Percentiles rank a stretch among this genome's conserved stretches.
These are phyloP conservation scores for Hygrocybe punicea DNA, from an alignment of 768 basidiomycete genomes.

Conservation along the genomic window DNA sequence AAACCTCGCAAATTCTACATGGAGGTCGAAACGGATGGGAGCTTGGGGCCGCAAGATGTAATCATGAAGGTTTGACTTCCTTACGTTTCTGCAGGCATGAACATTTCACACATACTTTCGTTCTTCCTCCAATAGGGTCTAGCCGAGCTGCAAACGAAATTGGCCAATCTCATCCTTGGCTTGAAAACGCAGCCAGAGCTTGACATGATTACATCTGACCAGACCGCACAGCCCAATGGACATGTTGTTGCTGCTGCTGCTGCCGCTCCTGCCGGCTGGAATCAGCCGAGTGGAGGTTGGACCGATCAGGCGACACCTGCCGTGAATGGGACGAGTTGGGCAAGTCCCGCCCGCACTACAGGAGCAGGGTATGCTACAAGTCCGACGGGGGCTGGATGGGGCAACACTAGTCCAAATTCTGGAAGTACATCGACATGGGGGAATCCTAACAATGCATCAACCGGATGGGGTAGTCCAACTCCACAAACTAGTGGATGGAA, in stretches of 20 bases:
- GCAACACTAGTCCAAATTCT: slow-evolving; percentile 28
- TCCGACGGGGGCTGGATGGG: neutral
- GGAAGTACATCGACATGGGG: slow-evolving; percentile 9
- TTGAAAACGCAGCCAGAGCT: slow-evolving; percentile 62
- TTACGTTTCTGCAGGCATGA: no score
- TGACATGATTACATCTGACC: slow-evolving; percentile 47
- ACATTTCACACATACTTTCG: neutral
- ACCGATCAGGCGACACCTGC: slow-evolving; percentile 27
- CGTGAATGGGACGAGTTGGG: slow-evolving; percentile 29
- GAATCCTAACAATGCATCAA: slow-evolving; percentile 22
- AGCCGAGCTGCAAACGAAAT: slow-evolving; percentile 72
- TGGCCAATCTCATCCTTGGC: slow-evolving; percentile 74
- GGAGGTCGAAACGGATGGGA: slow-evolving; percentile 92
- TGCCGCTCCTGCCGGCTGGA: slow-evolving; percentile 10
- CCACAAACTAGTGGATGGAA: slow-evolving; percentile 58
- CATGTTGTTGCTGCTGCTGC: slow-evolving; percentile 15
- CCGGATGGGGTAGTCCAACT: slow-evolving; percentile 51
- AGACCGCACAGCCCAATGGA: slow-evolving; percentile 25
- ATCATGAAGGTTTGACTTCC: slow-evolving; percentile 62
- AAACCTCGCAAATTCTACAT: slow-evolving; percentile 90
- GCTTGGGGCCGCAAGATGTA: slow-evolving; percentile 82
- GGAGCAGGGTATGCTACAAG: neutral
- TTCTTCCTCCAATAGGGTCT: slow-evolving; percentile 51
- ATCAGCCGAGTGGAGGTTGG: slow-evolving; percentile 21
- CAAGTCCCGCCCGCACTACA: slow-evolving; percentile 23